phyloP scores from a whole-genome alignment of 331 rosid species.

The Rhamnella rubrinervis region DNA sequence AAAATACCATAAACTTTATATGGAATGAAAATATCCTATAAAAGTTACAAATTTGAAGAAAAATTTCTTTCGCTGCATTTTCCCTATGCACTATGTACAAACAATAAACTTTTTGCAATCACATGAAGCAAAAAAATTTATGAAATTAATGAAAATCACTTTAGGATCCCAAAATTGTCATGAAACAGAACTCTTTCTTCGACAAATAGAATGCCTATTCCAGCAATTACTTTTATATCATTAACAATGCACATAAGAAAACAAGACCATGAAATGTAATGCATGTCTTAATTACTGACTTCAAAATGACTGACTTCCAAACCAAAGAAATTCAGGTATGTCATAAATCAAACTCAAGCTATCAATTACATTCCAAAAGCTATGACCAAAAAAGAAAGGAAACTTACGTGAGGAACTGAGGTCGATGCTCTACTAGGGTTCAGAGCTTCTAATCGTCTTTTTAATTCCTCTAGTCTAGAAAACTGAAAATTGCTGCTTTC shows the following conservation, averaged over 20 bases:
- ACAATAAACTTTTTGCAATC: neutral
- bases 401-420: conserved; percentile 52
- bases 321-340: neutral
- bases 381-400: neutral
- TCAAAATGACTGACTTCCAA: neutral
- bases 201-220: neutral
- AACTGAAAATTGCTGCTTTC: conserved; percentile 78
- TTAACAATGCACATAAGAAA: neutral
- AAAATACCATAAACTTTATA: neutral
- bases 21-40: neutral
- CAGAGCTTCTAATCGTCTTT: conserved; percentile 84
- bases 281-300: neutral
- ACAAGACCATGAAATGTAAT: neutral
- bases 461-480: conserved; percentile 77
- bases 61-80: neutral
- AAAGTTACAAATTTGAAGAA: neutral
- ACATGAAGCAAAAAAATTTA: neutral
- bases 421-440: conserved; percentile 61
- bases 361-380: neutral
- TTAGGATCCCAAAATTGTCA: neutral
- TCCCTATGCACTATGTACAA: neutral
- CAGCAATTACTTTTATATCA: neutral
- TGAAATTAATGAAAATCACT: neutral
- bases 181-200: conserved; percentile 1
- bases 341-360: neutral